phyloP scores from a whole-genome alignment of 345 rosid species.

The Trapa incisa region DNA sequence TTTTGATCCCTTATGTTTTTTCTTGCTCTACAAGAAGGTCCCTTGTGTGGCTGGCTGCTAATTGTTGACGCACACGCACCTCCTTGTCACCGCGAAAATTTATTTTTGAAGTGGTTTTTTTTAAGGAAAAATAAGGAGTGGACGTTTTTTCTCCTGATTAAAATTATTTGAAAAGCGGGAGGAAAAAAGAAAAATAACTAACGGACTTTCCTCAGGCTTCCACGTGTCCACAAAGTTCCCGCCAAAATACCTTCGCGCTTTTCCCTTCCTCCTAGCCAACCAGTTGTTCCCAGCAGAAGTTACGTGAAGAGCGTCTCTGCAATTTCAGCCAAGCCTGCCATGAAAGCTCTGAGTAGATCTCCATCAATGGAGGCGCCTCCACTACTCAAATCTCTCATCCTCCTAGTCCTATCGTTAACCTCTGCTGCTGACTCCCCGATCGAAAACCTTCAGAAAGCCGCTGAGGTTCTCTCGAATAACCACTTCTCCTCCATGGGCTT shows the following conservation, averaged over 20 bases:
- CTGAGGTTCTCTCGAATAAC: constrained; percentile 17
- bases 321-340: background rate
- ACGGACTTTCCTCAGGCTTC: background rate
- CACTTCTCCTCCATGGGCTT: constrained; percentile 32
- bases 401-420: constrained; percentile 5
- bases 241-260: background rate
- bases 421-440: constrained; percentile 7
- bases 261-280: background rate
- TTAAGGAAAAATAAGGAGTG: too few species aligned
- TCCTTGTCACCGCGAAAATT: too few species aligned
- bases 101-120: too few species aligned
- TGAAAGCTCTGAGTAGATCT: constrained; percentile 1
- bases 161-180: too few species aligned
- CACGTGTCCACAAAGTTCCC: background rate
- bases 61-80: too few species aligned
- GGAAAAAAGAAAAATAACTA: background rate
- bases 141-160: too few species aligned
- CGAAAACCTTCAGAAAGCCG: constrained; percentile 16
- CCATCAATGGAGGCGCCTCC: constrained; percentile 12
- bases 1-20: too few species aligned
- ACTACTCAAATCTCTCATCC: constrained; percentile 4
- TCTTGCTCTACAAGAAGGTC: too few species aligned
- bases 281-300: background rate
- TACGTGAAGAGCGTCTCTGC: background rate
- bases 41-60: too few species aligned